These are phyloP conservation scores for Pichia insulana DNA, from an alignment of 805 yeast genomes.

Conservation along the genomic window DNA sequence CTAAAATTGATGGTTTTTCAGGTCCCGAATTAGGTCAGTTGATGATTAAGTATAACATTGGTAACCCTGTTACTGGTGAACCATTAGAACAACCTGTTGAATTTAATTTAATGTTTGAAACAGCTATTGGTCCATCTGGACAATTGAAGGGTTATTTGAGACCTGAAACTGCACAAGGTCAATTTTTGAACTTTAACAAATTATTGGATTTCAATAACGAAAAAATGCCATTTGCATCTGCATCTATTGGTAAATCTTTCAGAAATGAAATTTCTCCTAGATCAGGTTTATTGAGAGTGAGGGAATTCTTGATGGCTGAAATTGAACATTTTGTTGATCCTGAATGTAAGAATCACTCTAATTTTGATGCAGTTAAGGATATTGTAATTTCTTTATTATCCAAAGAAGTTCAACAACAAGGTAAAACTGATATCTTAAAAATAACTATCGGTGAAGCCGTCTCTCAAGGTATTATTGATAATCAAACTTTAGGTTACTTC, in stretches of 20 bases:
- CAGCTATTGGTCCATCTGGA: slow-evolving; percentile 98
- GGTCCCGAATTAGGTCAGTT: slow-evolving; percentile 89
- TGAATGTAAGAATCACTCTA: slow-evolving; percentile 68
- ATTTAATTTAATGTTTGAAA: slow-evolving; percentile 97
- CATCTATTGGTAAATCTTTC: slow-evolving; percentile 96
- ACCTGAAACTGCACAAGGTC: slow-evolving; percentile 99
- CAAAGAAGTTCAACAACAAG: slow-evolving; percentile 79
- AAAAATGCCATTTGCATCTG: slow-evolving; percentile 99
- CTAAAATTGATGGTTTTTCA: slow-evolving; percentile 91
- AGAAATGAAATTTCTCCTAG: slow-evolving; percentile 98
- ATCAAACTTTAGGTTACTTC: slow-evolving; percentile 95
- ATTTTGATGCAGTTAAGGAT: slow-evolving; percentile 69
- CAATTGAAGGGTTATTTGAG: slow-evolving; percentile 89
- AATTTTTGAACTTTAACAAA: slow-evolving; percentile 90
- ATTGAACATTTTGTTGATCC: slow-evolving; percentile 99
- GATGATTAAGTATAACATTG: slow-evolving; percentile 72
- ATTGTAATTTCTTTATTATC: slow-evolving; percentile 72
- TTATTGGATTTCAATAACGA: slow-evolving; percentile 89
- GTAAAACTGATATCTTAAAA: slow-evolving; percentile 58
- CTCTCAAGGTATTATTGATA: slow-evolving; percentile 76
- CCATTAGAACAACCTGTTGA: slow-evolving; percentile 83
- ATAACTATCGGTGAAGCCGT: slow-evolving; percentile 89
- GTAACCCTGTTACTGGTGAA: slow-evolving; percentile 87
- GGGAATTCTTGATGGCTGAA: slow-evolving; percentile 99
- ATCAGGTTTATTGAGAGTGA: slow-evolving; percentile 93